Evolutionary conservation across 2,329 filamentous ascomycete species (phyloP), one percentile per base, ranked within the genome.

Genomic region (Purpureocillium lavendulum): DNA sequence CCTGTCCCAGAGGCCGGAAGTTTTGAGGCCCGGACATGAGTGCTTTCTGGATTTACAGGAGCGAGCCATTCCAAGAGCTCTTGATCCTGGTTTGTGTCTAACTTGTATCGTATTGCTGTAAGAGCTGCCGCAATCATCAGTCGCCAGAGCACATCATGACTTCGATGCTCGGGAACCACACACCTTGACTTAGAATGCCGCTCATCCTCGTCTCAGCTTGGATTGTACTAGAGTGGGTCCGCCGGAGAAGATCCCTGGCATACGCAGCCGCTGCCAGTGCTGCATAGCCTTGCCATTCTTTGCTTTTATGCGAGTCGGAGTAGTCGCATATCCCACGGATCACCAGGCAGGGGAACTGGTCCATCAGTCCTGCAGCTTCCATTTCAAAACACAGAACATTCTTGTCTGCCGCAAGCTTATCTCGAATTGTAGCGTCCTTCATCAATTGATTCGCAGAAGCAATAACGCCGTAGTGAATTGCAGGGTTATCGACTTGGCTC

Each of bases 321-420:
- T 61, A 62, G 45, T 62, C 57, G 42, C 52, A 60, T 33, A 62
- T 57, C 2, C 58, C 58, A 8, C 55, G 47, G 29, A 61, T 52
- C 11, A 57, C 53, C 4, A 60, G 40, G 28, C 56, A 59, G 2
- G 50, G 52, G 26, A 53, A 50, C 28, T 50, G 38, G 17, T 53
- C 49, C 46, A 53, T 53, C 33, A 57, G 26, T 2, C 55, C 54
- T 2, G 51, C 53, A 10, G 53, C 54, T 24, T 56, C 54, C 49
- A 56, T 57, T 43, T 56, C 51, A 33, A 53, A 44, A 40, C 36
- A 38, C 10, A 38, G 16, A 11, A 38, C 9, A 10, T 30, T 29
- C 12, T 26, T n/a, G 8, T 38, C 12, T 2, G 12, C 30, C 6
- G 36, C 29, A 21, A 33, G 28, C 17, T 26, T 38, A 12, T 38